Evolutionary conservation across 306 rosid genomes (phyloP), one percentile per base, ranked within the genome.

Genomic region (Pyrus bretschneideri): DNA sequence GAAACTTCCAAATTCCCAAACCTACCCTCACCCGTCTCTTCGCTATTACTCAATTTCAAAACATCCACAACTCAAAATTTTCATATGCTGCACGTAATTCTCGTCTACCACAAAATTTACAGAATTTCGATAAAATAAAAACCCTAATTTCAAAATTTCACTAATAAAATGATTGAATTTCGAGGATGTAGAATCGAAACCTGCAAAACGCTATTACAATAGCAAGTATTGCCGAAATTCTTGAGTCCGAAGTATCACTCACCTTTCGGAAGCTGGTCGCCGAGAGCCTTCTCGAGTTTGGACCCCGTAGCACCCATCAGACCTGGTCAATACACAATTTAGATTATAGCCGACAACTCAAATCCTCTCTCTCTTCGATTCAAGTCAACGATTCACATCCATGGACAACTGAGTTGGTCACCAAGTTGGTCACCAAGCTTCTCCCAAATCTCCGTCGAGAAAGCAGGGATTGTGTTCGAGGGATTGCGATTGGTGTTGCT

Each of bases 201-300:
- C 99, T 96, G 99, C 91, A 96, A 87, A 38, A 92, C 97, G 84
- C 96, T 96, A 80, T 96, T 96, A 77, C 99, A 96, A 84, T 96
- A 96, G 83, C 99, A 96, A 78, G 98, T 96, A 75, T 92, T 96
- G 70, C 99, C 99, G 78, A 92, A 96, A 89, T 96, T 96, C 85
- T 96, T 94, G 6, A 96, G 93, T 61, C 99, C 98, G 40, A 96
- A 96, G 82, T 96, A 96, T 45, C 97, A 92, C 70, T 96, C 99
- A 84, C 99, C 99, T 89, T 92, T 97, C 5, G 97, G 98, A 63
- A 92, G 92, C 85, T 96, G 99, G 76, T 96, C 99, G 6, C 98
- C 98, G 4, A 96, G 97, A 85, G 98, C 98, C 83, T 89, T 96
- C 89, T 92, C 98, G 64, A 96, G 98, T 86, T 96, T 96, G 42